phyloP scores from a whole-genome alignment of 495 filamentous ascomycete genomes.

The Aspergillus coremiiformis region DNA sequence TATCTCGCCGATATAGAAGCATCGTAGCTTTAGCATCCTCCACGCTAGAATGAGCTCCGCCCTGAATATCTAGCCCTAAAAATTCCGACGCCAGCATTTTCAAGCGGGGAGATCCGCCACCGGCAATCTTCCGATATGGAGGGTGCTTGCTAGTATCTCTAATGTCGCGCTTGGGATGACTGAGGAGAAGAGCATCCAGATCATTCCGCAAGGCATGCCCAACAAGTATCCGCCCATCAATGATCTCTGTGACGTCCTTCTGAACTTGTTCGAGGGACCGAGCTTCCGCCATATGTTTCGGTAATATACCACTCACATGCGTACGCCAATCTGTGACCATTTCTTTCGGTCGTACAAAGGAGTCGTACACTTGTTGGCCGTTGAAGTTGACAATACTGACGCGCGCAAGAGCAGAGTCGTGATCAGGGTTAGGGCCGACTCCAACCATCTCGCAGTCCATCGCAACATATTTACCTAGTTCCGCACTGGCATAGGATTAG shows the following conservation, averaged over 20 bases:
- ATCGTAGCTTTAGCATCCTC: conserved; percentile 90
- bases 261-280: conserved; percentile 69
- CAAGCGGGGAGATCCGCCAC: conserved; percentile 71
- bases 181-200: conserved; percentile 63
- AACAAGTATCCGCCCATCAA: conserved; percentile 68
- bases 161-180: conserved; percentile 67
- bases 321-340: conserved; percentile 85
- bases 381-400: conserved; percentile 89
- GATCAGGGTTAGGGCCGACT: conserved; percentile 58
- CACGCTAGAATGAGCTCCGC: conserved; percentile 63
- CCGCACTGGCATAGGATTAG: conserved; percentile 28
- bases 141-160: conserved; percentile 77
- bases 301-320: conserved; percentile 67
- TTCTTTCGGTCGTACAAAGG: conserved; percentile 72
- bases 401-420: conserved; percentile 67
- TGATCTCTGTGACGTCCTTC: conserved; percentile 58
- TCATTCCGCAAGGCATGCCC: conserved; percentile 91
- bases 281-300: conserved; percentile 60
- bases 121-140: conserved; percentile 63
- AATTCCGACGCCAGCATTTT: conserved; percentile 68
- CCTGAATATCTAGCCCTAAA: conserved; percentile 76
- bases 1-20: conserved; percentile 73
- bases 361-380: conserved; percentile 83
- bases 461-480: conserved; percentile 78
- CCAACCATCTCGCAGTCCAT: conserved; percentile 99